Base-by-base conservation (phyloP, 768 basidiomycete species). In the Trichaptum fuscoviolaceum region DNA sequence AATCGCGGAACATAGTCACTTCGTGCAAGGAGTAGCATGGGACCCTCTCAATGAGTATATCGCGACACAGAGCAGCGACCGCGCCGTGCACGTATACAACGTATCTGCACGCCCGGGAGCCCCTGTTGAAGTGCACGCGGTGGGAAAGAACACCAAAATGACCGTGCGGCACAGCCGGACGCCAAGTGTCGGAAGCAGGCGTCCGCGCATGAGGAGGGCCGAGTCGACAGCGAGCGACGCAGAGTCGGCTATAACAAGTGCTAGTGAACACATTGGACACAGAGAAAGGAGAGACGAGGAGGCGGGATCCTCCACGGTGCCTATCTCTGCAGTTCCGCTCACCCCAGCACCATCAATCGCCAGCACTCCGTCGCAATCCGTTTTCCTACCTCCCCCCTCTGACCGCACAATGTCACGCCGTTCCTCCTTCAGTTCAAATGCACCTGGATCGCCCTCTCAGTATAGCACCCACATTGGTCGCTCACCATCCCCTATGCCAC, bases 21-120 rank as follows among this genome's bases (percentile, higher is more conserved):
- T 93, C 74, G 97, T 99, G 0, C 97, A 99, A 80, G 97, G 97
- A 9, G 97, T 99, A 30, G 93, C 96, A 0, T 99, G 97, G 97
- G 97, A 99, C 70, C 97, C 97, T 1, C 78, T 97, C 71, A 95
- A 96, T 75, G 94, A 97, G 76, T 99, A 92, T 74, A 93, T 99
- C 68, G 96, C 97, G 3, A 99, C 97, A 0, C 97, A 99, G 74
- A 95, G 93, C 76, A 93, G 91, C 72, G 97, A 99, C 77, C 85
- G 96, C 60, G 91, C 95, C 24, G 96, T 99, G 87, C 95, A 98
- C 75, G 88, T 99, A 70, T 94, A 98, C 77, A 85, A 85, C 68
- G 87, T 98, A 70, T 85, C 87, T 8, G 86, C 86, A 65, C 90
- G 91, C 67, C 85, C 90, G 59, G 92, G 93, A n/a, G 77, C 81